These are phyloP conservation scores for Tillandsia leiboldiana DNA, from an alignment of 176 grass and related monocot genomes.

Conservation along the genomic window DNA sequence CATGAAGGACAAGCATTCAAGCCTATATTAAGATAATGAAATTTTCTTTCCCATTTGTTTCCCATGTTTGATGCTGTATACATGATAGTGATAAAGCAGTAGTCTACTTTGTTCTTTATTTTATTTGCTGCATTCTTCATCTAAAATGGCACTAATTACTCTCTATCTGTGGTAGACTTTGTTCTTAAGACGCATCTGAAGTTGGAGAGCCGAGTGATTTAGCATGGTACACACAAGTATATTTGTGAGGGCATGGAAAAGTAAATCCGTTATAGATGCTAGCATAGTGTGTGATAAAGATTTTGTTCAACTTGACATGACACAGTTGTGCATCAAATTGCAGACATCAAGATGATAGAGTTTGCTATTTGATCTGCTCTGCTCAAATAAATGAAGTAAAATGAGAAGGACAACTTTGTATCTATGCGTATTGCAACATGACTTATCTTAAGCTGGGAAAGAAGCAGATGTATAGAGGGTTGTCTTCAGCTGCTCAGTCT, in stretches of 20 bases:
- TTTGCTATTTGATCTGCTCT: background rate
- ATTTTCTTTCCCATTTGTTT: too few species aligned
- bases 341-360: background rate
- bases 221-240: background rate
- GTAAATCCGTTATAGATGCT: background rate
- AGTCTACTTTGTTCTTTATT: too few species aligned
- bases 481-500: conserved; percentile 8
- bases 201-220: background rate
- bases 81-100: too few species aligned
- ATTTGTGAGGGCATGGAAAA: background rate
- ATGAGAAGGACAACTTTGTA: conserved; percentile 2
- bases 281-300: background rate
- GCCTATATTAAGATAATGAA: too few species aligned
- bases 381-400: background rate
- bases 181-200: too few species aligned
- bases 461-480: conserved; percentile 7
- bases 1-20: too few species aligned
- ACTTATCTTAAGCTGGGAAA: conserved; percentile 18
- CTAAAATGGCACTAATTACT: too few species aligned
- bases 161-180: too few species aligned
- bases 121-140: too few species aligned
- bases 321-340: background rate
- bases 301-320: background rate
- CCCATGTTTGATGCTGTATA: too few species aligned
- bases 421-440: background rate